Base-by-base conservation (phyloP, 1,139 yeast genomes). In the Yamadazyma diospyri region DNA sequence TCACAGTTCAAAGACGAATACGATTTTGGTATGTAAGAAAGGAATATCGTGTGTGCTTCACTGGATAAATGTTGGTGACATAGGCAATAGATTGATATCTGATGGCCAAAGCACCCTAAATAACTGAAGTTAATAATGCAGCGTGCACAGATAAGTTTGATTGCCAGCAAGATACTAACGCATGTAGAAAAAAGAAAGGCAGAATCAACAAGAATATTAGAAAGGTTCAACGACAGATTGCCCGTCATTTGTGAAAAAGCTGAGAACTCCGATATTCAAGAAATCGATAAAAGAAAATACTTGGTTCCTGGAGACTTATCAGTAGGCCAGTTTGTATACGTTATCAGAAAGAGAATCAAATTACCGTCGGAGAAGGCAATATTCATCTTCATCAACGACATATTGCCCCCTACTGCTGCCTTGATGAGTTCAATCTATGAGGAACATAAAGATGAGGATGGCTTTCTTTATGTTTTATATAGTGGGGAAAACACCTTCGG, bases 171-270 rank as follows among this genome's bases (percentile, higher is more conserved):
- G 56, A 76, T 39, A 44, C 46, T 42, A 43, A 42, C 46, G 18
- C 8, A 27, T 19, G 4, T 38, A 41, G 97, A 88, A 59, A 87
- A 89, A 66, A 85, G 98, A 72, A 84, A 86, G 70, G 94, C 95
- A 8, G 98, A 92, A 63, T 89, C 97, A 25, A 79, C 84, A 45
- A 79, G 97, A 53, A 92, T 92, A 57, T 78, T 88, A 43, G 83
- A 84, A 52, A 84, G 94, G 59, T 92, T 89, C 63, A 73, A 77
- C 41, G 96, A 92, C 59, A 76, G 98, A 51, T 87, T 92, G 42
- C 98, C 98, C 8, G 97, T 85, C 20, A 92, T 92, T 52, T 94
- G 98, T 61, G 98, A 92, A 65, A 85, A 89, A 66, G 97, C 92
- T 27, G 97, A 89, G 64, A 92, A 92, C 64, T 83, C 95, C 32